phyloP scores from a whole-genome alignment of 1,284 basidiomycete genomes.

The Ustilago lituana region DNA sequence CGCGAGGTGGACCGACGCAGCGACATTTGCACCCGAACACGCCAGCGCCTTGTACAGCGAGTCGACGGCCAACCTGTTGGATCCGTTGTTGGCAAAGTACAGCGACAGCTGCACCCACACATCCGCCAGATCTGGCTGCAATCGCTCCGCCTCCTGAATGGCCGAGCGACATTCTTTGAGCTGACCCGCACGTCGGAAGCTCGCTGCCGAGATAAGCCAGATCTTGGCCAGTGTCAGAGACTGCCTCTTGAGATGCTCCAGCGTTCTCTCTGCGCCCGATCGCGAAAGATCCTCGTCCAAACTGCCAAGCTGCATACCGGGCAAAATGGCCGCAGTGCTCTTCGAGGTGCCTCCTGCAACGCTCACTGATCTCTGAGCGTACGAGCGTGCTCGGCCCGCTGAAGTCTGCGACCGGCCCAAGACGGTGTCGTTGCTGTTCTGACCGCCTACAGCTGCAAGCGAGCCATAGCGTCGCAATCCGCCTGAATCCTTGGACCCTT shows the following conservation, averaged over 20 bases:
- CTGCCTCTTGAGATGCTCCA: conserved; percentile 38
- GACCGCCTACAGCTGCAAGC: conserved; percentile 22
- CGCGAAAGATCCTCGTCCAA: conserved; percentile 26
- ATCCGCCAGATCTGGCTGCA: conserved; percentile 83
- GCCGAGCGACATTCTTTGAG: conserved; percentile 87
- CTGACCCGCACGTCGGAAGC: conserved; percentile 87
- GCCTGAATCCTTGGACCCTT: conserved; percentile 18
- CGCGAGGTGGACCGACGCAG: conserved; percentile 62
- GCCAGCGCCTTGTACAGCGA: conserved; percentile 66
- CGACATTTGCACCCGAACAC: conserved; percentile 51
- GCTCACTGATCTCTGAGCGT: conserved; percentile 20
- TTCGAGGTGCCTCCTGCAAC: conserved; percentile 14
- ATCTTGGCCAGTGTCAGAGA: conserved; percentile 76
- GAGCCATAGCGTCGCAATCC: conserved; percentile 38
- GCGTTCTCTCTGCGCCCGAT: conserved; percentile 23
- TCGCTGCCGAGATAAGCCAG: conserved; percentile 93
- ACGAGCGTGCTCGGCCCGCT: conserved; percentile 24
- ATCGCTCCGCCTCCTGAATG: conserved; percentile 92
- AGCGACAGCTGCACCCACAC: conserved; percentile 84
- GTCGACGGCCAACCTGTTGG: conserved; percentile 52
- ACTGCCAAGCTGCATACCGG: conserved; percentile 25
- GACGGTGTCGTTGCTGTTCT: conserved; percentile 25
- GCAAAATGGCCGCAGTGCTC: conserved; percentile 23
- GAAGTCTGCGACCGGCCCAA: conserved; percentile 27
- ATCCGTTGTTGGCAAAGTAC: conserved; percentile 38